Evolutionary conservation across 495 filamentous ascomycete species (phyloP).

Genomic region (Xylaria palmicola): DNA sequence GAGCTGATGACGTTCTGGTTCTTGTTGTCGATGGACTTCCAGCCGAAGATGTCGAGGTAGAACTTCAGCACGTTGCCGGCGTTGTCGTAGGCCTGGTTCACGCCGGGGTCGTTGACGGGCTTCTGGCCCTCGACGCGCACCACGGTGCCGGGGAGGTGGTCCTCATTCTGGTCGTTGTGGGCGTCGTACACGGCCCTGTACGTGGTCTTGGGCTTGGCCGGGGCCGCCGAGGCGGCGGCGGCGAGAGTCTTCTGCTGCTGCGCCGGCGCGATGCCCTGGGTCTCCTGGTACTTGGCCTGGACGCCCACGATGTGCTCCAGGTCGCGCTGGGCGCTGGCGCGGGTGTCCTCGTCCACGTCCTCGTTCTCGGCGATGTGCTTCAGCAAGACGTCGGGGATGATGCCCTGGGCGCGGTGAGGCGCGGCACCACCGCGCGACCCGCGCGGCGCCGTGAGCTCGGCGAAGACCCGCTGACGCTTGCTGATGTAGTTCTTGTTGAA

Average conservation of each 20-base stretch:
- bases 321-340: slow-evolving; percentile 31
- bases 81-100: slow-evolving; percentile 43
- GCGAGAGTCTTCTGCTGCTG: slow-evolving; percentile 16
- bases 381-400: slow-evolving; percentile 40
- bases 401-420: slow-evolving; percentile 19
- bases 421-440: slow-evolving; percentile 16
- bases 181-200: slow-evolving; percentile 43
- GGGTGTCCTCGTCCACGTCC: slow-evolving; percentile 37
- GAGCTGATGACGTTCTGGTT: slow-evolving; percentile 42
- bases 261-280: slow-evolving; percentile 22
- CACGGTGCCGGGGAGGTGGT: slow-evolving; percentile 34
- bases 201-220: slow-evolving; percentile 20
- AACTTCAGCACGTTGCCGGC: slow-evolving; percentile 42
- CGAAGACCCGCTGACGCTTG: slow-evolving; percentile 32
- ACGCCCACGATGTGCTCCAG: slow-evolving; percentile 32
- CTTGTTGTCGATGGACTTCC: slow-evolving; percentile 47
- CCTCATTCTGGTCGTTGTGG: slow-evolving; percentile 31
- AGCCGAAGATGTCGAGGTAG: slow-evolving; percentile 42
- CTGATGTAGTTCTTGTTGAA: slow-evolving; percentile 23
- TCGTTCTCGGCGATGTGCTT: slow-evolving; percentile 35
- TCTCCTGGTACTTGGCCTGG: slow-evolving; percentile 30
- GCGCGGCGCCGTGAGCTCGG: slow-evolving; percentile 29
- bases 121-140: slow-evolving; percentile 42
- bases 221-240: slow-evolving; percentile 3
- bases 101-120: slow-evolving; percentile 29